Base-by-base conservation (phyloP, 441 rosid species). In the Breynia disticha region DNA sequence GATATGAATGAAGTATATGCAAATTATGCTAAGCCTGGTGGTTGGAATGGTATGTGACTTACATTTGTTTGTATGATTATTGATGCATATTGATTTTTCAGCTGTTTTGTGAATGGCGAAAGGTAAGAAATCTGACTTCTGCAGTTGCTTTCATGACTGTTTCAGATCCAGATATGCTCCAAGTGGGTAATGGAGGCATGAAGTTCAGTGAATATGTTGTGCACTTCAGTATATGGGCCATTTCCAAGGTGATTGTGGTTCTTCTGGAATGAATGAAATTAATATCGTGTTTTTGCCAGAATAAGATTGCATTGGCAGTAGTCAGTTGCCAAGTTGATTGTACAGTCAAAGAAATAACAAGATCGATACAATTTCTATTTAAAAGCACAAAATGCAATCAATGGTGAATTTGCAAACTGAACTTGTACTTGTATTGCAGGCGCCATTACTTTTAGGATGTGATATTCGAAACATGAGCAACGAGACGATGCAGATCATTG, bases 131-230 rank as follows among this genome's bases (percentile, higher is more conserved):
- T 8, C 1, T 15, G 7, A 15, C 19, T 13, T 16, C 6, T 7
- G 6, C 1, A 20, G 1, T 15, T 45, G 0, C n/a, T 8, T 51
- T 5, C 17, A 24, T 52, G 3, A 17, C 56, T 48, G 55, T 24
- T 51, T 11, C 63, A 79, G 81, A 71, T 53, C 81, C 84, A 12
- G 80, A 79, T 52, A 73, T 79, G 81, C 79, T 79, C 52, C 79
- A 79, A 63, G 77, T 79, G 28, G 81, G 79, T 10, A 76, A 71
- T 19, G 84, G 81, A 39, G 77, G 77, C 37, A 73, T 79, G 81
- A 64, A 56, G 11, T 45, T 43, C 13, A 48, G 44, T n/a, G 81
- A 79, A 39, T 79, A 79, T 44, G 39, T 50, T 13, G 76, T 69
- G 43, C 84, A 76, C 57, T 79, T 76, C 62, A 79, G 79, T 55